Conservation (phyloP, 805 yeast genomes). For the Cyberlindnera japonica region DNA sequence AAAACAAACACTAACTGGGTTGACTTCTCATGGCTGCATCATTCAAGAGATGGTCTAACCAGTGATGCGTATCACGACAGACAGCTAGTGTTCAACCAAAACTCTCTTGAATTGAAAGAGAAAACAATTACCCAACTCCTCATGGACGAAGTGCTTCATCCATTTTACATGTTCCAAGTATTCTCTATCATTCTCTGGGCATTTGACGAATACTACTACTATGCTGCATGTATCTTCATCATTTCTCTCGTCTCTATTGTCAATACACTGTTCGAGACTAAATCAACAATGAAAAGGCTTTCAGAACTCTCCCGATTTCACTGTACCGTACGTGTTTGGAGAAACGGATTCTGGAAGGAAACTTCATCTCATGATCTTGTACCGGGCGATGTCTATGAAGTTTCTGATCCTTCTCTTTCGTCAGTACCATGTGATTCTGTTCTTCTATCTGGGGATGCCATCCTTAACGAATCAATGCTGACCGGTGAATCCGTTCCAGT, state of each 20-base stretch:
- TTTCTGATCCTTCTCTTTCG: slow-evolving; percentile 75
- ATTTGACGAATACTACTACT: slow-evolving; percentile 87
- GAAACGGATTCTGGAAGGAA: slow-evolving; percentile 92
- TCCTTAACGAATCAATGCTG: slow-evolving; percentile 95
- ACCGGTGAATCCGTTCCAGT: slow-evolving; percentile 99
- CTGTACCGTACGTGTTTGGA: slow-evolving; percentile 84
- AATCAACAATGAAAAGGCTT: slow-evolving; percentile 64
- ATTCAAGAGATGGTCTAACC: slow-evolving; percentile 62
- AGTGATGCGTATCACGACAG: slow-evolving; percentile 69
- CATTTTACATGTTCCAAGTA: slow-evolving; percentile 92
- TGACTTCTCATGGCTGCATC: slow-evolving; percentile 70
- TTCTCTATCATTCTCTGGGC: slow-evolving; percentile 91
- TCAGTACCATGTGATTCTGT: slow-evolving; percentile 87
- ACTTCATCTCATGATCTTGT: slow-evolving; percentile 74
- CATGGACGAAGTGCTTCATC: slow-evolving; percentile 87
- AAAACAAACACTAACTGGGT: slow-evolving; percentile 84
- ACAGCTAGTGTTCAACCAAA: slow-evolving; percentile 68
- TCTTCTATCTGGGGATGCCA: slow-evolving; percentile 85
- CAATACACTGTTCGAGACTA: slow-evolving; percentile 85
- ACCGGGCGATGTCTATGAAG: slow-evolving; percentile 94
- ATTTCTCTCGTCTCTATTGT: slow-evolving; percentile 79
- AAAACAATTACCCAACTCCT: slow-evolving; percentile 63
- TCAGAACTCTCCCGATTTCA: slow-evolving; percentile 67
- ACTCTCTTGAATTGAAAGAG: slow-evolving; percentile 70
- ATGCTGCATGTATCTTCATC: slow-evolving; percentile 86